These are phyloP conservation scores for Schoenoplectus tabernaemontani DNA, from an alignment of 202 grass and related monocot species.

Conservation along the genomic window DNA sequence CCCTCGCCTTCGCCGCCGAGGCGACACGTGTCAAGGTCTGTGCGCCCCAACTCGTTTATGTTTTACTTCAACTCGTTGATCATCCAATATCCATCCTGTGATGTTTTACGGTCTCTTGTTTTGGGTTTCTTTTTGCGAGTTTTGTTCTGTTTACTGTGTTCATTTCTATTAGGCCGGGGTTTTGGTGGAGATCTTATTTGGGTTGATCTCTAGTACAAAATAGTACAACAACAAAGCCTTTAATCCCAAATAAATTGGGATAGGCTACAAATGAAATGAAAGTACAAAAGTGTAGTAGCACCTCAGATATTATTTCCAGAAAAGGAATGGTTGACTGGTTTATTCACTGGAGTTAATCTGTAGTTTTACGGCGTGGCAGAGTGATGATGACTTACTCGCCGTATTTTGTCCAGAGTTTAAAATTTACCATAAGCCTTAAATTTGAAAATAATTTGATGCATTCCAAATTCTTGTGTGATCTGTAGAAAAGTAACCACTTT, in stretches of 20 bases:
- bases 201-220: not conserved
- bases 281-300: no score
- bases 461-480: not conserved
- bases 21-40: constrained; percentile 84
- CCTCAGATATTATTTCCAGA: not conserved
- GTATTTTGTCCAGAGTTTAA: not conserved
- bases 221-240: no score
- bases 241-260: no score
- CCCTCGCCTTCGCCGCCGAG: constrained; percentile 84
- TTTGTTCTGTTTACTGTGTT: not conserved
- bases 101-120: not conserved
- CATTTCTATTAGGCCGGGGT: not conserved
- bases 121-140: not conserved
- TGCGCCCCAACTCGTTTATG: not conserved
- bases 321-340: not conserved
- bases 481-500: not conserved
- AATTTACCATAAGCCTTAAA: not conserved
- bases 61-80: not conserved
- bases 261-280: no score
- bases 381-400: not conserved
- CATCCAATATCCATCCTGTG: not conserved
- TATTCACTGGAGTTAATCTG: not conserved
- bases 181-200: constrained; percentile 15
- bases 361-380: no score
- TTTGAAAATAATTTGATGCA: not conserved